Evolutionary conservation across 495 filamentous ascomycete genomes (phyloP).

Genomic region (Emericellopsis terricola): DNA sequence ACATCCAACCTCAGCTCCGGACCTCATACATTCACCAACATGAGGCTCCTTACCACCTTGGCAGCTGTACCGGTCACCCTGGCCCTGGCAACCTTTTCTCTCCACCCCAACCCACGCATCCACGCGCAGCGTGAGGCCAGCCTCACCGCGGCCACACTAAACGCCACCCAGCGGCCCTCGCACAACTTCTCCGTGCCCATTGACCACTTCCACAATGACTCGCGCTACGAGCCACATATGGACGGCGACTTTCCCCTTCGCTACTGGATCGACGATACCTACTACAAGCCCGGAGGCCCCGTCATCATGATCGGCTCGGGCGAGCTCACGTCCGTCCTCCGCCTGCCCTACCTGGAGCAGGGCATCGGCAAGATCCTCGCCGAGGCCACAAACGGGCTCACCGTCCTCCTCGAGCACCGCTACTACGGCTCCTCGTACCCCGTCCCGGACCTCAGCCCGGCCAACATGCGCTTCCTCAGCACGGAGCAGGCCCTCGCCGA

Average conservation of each 20-base stretch:
- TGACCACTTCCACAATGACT: conserved; percentile 61
- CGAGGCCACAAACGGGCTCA: conserved; percentile 45
- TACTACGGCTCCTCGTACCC: conserved; percentile 54
- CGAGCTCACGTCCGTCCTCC: conserved; percentile 36
- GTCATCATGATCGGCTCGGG: conserved; percentile 53
- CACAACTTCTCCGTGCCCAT: conserved; percentile 49
- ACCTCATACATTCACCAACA: too few species aligned
- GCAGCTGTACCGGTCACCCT: too few species aligned
- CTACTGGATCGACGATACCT: conserved; percentile 53
- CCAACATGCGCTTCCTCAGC: conserved; percentile 53
- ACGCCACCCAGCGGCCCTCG: too few species aligned
- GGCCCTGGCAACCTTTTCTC: too few species aligned
- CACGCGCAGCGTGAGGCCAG: too few species aligned
- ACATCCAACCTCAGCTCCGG: too few species aligned
- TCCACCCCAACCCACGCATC: too few species aligned
- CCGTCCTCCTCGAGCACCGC: conserved; percentile 57
- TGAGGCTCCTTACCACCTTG: too few species aligned
- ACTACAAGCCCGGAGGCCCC: conserved; percentile 51
- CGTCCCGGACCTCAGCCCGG: conserved; percentile 35
- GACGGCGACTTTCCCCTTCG: conserved; percentile 39
- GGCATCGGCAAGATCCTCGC: conserved; percentile 47
- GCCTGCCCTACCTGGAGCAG: conserved; percentile 48
- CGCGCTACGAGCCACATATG: conserved; percentile 48
- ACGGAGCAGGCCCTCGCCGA: conserved; percentile 62
- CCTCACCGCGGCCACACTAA: too few species aligned